Evolutionary conservation across 176 grass and related monocot species (phyloP).

Genomic region (Phoenix dactylifera): DNA sequence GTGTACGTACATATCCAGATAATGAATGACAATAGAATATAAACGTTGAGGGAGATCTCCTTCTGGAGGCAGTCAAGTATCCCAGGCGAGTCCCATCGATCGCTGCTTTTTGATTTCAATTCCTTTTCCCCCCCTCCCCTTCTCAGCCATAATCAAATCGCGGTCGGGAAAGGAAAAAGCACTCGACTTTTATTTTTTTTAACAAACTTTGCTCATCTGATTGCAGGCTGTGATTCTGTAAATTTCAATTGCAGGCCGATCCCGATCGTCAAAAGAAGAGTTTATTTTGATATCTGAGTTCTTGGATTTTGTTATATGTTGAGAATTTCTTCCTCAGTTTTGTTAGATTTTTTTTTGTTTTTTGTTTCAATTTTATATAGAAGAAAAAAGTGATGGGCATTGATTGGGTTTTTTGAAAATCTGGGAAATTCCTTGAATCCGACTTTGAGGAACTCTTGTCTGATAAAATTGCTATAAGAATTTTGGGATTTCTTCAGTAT

Average conservation of each 20-base stretch:
- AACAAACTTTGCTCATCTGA: neutral
- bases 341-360: neutral
- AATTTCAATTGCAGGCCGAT: slow-evolving; percentile 10
- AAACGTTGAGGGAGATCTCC: neutral
- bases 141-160: neutral
- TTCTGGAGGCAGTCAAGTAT: neutral
- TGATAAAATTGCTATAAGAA: no score
- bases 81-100: neutral
- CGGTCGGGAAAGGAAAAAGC: neutral
- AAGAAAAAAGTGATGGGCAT: no score
- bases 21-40: neutral
- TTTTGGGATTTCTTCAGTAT: no score
- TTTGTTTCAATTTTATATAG: neutral
- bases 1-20: neutral
- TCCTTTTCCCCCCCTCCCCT: neutral
- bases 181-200: neutral
- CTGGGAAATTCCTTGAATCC: no score
- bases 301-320: neutral
- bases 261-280: slow-evolving; percentile 1
- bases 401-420: no score
- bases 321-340: neutral
- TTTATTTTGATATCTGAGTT: neutral
- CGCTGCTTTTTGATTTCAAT: neutral
- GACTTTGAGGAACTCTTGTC: no score
- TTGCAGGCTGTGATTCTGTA: slow-evolving; percentile 1